These are phyloP conservation scores for Xylaria acuta DNA, from an alignment of 495 filamentous ascomycete genomes.

Conservation along the genomic window DNA sequence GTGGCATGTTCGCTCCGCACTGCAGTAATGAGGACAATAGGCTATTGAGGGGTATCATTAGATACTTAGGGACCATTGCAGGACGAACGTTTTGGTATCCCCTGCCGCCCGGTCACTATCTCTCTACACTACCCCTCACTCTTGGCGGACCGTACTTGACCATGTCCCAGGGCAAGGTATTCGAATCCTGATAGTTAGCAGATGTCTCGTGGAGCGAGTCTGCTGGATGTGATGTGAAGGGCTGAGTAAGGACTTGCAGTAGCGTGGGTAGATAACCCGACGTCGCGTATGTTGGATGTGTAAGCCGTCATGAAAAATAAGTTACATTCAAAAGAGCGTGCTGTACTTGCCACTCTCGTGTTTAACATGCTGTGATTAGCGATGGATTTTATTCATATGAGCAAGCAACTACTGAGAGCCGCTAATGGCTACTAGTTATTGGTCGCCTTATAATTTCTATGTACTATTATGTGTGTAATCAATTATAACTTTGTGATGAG, in stretches of 20 bases:
- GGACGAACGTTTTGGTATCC: not conserved
- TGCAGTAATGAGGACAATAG: not conserved
- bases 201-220: not conserved
- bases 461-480: not conserved
- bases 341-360: not conserved
- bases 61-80: conserved; percentile 5
- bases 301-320: conserved; percentile 2
- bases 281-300: not conserved
- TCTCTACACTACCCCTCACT: conserved; percentile 7
- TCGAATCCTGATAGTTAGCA: not conserved
- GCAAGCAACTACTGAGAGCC: not conserved
- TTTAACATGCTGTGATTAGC: not conserved
- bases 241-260: conserved; percentile 22
- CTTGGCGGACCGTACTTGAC: not conserved
- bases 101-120: not conserved
- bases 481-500: not conserved
- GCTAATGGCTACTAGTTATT: not conserved
- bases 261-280: not conserved
- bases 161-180: not conserved
- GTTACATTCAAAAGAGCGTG: not conserved
- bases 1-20: not conserved
- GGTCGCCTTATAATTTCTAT: conserved; percentile 8
- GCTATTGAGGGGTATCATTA: not conserved
- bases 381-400: not conserved
- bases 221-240: not conserved